Percentiles rank a stretch among this genome's conserved stretches.
Conservation (phyloP, 495 filamentous ascomycete genomes). For the Corynascus novoguineensis region DNA sequence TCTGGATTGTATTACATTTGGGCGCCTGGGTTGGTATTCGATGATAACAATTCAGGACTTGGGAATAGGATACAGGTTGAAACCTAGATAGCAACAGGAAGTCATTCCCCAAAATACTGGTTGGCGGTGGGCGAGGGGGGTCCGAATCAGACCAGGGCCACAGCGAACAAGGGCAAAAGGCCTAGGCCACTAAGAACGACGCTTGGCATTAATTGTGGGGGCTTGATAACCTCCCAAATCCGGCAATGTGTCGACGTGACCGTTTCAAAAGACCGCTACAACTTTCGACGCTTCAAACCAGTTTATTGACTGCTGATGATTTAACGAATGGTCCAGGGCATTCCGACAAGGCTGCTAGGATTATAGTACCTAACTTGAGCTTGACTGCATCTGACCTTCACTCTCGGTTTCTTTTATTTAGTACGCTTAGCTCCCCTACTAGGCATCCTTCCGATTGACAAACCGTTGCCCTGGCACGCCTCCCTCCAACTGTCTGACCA, state of each 20-base stretch:
- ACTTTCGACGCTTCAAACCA: too few relatives aligned
- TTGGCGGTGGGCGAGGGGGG: neutral
- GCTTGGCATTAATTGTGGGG: neutral
- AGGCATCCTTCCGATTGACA: too few relatives aligned
- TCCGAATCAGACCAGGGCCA: neutral
- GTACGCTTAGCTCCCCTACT: too few relatives aligned
- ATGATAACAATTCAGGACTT: constrained; percentile 10
- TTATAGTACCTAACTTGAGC: too few relatives aligned
- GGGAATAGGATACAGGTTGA: constrained; percentile 14
- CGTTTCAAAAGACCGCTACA: too few relatives aligned
- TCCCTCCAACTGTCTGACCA: neutral
- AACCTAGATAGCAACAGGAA: constrained; percentile 4
- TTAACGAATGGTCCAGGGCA: too few relatives aligned
- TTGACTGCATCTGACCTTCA: too few relatives aligned
- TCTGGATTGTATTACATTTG: constrained; percentile 31
- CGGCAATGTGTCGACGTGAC: too few relatives aligned
- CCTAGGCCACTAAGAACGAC: neutral
- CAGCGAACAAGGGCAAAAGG: neutral
- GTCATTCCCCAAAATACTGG: neutral
- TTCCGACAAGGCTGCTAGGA: too few relatives aligned
- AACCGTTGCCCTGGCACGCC: neutral
- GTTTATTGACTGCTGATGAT: too few relatives aligned
- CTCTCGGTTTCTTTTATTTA: too few relatives aligned
- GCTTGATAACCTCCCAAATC: neutral
- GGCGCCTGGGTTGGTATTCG: constrained; percentile 19